These are phyloP conservation scores for Morella rubra DNA, from an alignment of 306 rosid species.

Conservation along the genomic window DNA sequence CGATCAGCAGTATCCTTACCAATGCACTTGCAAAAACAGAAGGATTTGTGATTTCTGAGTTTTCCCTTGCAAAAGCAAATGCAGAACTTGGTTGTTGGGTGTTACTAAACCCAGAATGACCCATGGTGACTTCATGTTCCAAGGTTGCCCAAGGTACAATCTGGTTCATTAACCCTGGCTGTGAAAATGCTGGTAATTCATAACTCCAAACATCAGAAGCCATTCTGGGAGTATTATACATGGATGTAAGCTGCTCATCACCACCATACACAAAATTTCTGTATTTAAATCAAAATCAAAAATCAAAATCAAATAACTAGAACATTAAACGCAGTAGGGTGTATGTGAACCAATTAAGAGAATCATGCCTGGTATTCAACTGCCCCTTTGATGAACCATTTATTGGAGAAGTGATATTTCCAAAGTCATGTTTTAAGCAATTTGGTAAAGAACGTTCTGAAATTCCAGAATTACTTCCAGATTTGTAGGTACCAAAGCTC, in stretches of 20 bases:
- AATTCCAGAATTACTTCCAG: slow-evolving; percentile 40
- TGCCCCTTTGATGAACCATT: slow-evolving; percentile 33
- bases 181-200: slow-evolving; percentile 36
- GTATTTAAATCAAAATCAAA: slow-evolving; percentile 7
- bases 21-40: slow-evolving; percentile 35
- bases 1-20: slow-evolving; percentile 36
- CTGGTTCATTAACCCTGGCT: slow-evolving; percentile 36
- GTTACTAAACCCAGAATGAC: slow-evolving; percentile 33
- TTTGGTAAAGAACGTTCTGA: slow-evolving; percentile 29
- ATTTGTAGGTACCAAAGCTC: slow-evolving; percentile 67
- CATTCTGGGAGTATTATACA: slow-evolving; percentile 29
- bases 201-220: slow-evolving; percentile 28
- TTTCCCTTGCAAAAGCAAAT: slow-evolving; percentile 44
- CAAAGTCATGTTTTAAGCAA: slow-evolving; percentile 39
- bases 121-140: slow-evolving; percentile 33
- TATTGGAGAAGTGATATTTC: slow-evolving; percentile 35
- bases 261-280: slow-evolving; percentile 32
- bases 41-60: slow-evolving; percentile 32
- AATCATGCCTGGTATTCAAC: slow-evolving; percentile 43
- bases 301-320: slow-evolving; percentile 17
- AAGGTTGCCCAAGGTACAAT: slow-evolving; percentile 32
- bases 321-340: slow-evolving; percentile 18
- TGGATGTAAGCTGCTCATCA: slow-evolving; percentile 38
- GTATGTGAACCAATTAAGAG: slow-evolving; percentile 24
- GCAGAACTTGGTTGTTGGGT: slow-evolving; percentile 35